Conservation (phyloP, 2,329 filamentous ascomycete genomes). For the Scolecobasidium constrictum region DNA sequence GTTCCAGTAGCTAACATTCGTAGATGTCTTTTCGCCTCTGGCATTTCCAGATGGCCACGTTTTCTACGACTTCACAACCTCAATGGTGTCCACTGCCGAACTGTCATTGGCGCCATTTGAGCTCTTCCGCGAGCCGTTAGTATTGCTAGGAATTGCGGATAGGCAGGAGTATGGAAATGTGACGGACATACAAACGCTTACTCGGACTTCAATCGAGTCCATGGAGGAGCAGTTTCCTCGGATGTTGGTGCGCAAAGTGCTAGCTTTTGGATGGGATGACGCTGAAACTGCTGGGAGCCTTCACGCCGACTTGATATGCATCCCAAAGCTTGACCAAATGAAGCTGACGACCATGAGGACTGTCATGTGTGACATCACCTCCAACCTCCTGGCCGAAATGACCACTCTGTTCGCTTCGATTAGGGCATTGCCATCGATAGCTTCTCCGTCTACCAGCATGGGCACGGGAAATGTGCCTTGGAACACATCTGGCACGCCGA, state of each 20-base stretch:
- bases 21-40: slow-evolving; percentile 89
- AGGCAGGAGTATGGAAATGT: slow-evolving; percentile 50
- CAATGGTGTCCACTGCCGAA: slow-evolving; percentile 69
- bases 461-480: background rate
- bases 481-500: background rate
- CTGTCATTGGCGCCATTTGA: slow-evolving; percentile 80
- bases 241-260: slow-evolving; percentile 64
- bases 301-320: slow-evolving; percentile 55
- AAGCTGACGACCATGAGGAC: slow-evolving; percentile 57
- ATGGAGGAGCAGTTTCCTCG: slow-evolving; percentile 59
- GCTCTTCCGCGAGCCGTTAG: slow-evolving; percentile 72
- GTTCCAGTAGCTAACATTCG: slow-evolving; percentile 18
- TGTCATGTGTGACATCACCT: slow-evolving; percentile 34
- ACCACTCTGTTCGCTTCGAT: slow-evolving; percentile 36
- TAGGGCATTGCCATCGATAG: slow-evolving; percentile 52
- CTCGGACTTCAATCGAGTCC: background rate
- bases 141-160: slow-evolving; percentile 77
- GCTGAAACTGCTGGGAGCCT: slow-evolving; percentile 36
- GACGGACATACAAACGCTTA: background rate
- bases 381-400: slow-evolving; percentile 35
- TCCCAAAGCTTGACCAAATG: slow-evolving; percentile 58
- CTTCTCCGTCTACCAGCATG: slow-evolving; percentile 20
- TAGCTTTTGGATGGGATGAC: slow-evolving; percentile 83
- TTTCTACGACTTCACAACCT: slow-evolving; percentile 77
- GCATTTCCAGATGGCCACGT: slow-evolving; percentile 79